Conservation (phyloP, 2,329 filamentous ascomycete genomes). For the Fusarium sp. region DNA sequence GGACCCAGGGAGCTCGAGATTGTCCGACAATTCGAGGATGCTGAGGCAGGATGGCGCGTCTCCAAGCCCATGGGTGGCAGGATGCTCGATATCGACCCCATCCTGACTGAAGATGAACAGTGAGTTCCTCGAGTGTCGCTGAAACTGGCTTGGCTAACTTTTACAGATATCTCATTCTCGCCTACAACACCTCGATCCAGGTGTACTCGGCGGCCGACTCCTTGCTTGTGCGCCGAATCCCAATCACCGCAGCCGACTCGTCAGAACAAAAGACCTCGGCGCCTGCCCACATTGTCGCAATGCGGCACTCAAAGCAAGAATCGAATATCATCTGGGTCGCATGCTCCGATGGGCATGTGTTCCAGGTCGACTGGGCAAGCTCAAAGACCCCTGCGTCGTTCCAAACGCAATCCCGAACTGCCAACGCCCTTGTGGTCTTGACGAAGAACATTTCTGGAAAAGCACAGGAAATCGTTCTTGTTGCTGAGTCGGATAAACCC, state of each 20-base stretch:
- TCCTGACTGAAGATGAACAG: conserved; percentile 72
- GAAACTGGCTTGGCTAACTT: conserved; percentile 23
- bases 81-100: conserved; percentile 73
- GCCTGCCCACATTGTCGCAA: conserved; percentile 55
- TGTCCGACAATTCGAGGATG: conserved; percentile 44
- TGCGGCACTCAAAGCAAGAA: conserved; percentile 52
- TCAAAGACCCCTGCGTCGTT: conserved; percentile 56
- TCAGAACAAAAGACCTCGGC: conserved; percentile 39
- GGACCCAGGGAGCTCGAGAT: conserved; percentile 41
- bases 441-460: conserved; percentile 50
- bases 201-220: conserved; percentile 87
- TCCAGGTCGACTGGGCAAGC: conserved; percentile 68
- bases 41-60: conserved; percentile 65
- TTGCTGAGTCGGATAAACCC: conserved; percentile 57
- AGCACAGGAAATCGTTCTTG: conserved; percentile 59
- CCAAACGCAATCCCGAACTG: conserved; percentile 54
- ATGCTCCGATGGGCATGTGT: conserved; percentile 67
- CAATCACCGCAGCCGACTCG: conserved; percentile 54
- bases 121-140: conserved; percentile 51
- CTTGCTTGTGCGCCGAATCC: conserved; percentile 79
- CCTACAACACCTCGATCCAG: conserved; percentile 80
- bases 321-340: conserved; percentile 69
- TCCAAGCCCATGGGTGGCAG: conserved; percentile 74
- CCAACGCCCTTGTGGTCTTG: conserved; percentile 60
- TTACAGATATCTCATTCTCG: conserved; percentile 77